Conservation (phyloP, 163 green algal genomes). For the Chlamydomonas reinhardtii region DNA sequence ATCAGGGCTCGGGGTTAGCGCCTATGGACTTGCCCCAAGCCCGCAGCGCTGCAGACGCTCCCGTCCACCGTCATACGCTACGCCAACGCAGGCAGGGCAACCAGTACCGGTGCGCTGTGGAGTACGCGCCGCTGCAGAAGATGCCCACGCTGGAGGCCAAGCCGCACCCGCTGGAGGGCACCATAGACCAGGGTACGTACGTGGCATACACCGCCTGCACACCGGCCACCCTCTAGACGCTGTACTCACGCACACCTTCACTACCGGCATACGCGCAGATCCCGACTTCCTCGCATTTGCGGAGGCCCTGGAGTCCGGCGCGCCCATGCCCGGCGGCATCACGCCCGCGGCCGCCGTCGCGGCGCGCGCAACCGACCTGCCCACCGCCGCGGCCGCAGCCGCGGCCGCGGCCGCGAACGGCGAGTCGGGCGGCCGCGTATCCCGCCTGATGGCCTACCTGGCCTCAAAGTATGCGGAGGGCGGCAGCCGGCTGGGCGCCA, state of each 20-base stretch:
- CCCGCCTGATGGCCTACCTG: constrained; percentile 59
- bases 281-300: constrained; percentile 78
- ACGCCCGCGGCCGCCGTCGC: not conserved
- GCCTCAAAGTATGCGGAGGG: constrained; percentile 48
- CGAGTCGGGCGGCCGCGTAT: constrained; percentile 15
- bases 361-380: constrained; percentile 11
- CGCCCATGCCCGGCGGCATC: constrained; percentile 56
- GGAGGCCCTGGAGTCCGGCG: constrained; percentile 65
- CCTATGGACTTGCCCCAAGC: too few species aligned
- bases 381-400: constrained; percentile 8
- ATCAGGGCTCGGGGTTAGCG: too few species aligned
- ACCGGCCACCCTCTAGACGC: too few species aligned
- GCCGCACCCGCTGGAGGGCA: constrained; percentile 76
- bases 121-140: constrained; percentile 86
- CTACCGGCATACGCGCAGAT: constrained; percentile 47
- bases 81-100: constrained; percentile 63
- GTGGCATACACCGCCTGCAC: too few species aligned
- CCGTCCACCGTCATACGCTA: too few species aligned
- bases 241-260: too few species aligned
- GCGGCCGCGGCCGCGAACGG: not conserved
- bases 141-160: constrained; percentile 62
- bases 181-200: constrained; percentile 74
- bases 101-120: constrained; percentile 78
- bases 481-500: constrained; percentile 13
- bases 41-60: too few species aligned